Evolutionary conservation across 106 monocot genomes (phyloP), one percentile per base, ranked within the genome.

Genomic region (Iris macrosiphon): DNA sequence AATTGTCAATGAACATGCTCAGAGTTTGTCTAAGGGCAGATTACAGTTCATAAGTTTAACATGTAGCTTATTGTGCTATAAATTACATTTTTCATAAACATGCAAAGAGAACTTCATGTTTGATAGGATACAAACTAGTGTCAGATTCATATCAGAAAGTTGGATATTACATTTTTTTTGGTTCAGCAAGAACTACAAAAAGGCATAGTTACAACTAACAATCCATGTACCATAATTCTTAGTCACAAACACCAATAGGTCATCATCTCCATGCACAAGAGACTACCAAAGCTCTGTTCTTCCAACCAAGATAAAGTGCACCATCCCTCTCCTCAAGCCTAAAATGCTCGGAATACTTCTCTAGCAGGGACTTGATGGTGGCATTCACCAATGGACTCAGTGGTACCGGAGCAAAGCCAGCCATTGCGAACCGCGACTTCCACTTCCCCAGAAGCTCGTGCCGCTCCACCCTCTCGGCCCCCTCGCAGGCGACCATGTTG

Each of bases 401-500:
- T 1, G 85, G 84, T 55, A 58, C 85, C 0, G 72, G 79, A 30
- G 49, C 59, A 53, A 95, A 95, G 1, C 94, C 94, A 0, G 94
- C 94, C 89, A 95, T 95, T 18, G 46, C 73, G 34, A 95, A 79
- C 65, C 94, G 35, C 19, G 84, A 56, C 47, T 63, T 95, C 94
- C 94, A 95, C 40, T 95, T 95, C 26, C 94, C 89, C 7, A 69
- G 75, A 15, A 82, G 68, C 63, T 95, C 94, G 18, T 89, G 85
- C 49, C 94, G 56, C 50, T 95, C 94, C 7, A 89, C 70, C 46
- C 94, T 74, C 37, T 95, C 94, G 0, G 69, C 69, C 16, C 85
- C 94, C 44, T 95, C 94, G 28, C 94, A 95, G 18, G 94, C 94
- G 17, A 95, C 68, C 33, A 89, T 79, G 49, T 95, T 95, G 18